phyloP scores from a whole-genome alignment of 2,329 filamentous ascomycete species.

The Aspergillus fumigatiaffinis region DNA sequence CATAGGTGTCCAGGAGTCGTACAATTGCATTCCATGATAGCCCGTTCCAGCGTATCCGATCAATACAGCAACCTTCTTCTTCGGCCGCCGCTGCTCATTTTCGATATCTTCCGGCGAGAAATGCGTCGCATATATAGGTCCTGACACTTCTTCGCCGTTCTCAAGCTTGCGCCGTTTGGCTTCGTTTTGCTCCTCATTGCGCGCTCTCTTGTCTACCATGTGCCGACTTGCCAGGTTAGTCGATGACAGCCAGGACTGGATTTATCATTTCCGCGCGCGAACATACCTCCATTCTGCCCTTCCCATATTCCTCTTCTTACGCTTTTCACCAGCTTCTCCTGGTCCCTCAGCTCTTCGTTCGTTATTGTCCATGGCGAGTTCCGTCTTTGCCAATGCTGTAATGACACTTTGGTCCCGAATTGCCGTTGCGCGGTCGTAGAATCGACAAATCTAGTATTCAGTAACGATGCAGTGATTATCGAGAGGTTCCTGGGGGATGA shows the following conservation, averaged over 20 bases:
- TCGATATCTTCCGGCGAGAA: slow-evolving; percentile 80
- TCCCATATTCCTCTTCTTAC: slow-evolving; percentile 65
- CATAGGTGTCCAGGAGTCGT: slow-evolving; percentile 9
- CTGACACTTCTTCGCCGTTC: slow-evolving; percentile 38
- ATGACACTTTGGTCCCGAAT: neutral
- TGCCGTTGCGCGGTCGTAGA: neutral
- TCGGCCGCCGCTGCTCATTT: slow-evolving; percentile 79
- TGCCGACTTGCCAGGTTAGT: slow-evolving; percentile 53
- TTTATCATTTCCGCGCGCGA: neutral
- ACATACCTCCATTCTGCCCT: slow-evolving; percentile 62
- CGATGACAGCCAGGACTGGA: slow-evolving; percentile 7
- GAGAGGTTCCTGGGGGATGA: neutral
- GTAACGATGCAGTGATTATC: neutral
- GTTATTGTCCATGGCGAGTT: slow-evolving; percentile 32
- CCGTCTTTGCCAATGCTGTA: neutral
- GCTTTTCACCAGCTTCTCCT: slow-evolving; percentile 35
- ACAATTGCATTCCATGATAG: slow-evolving; percentile 95
- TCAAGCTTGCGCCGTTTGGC: slow-evolving; percentile 55
- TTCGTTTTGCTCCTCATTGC: slow-evolving; percentile 48
- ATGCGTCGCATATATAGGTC: slow-evolving; percentile 53
- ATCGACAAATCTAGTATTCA: neutral
- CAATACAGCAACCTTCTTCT: slow-evolving; percentile 93
- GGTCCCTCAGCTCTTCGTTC: slow-evolving; percentile 27
- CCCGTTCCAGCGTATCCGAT: slow-evolving; percentile 95
- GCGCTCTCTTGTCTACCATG: slow-evolving; percentile 50